phyloP scores from a whole-genome alignment of 306 rosid species.

The Quercus dentata region DNA sequence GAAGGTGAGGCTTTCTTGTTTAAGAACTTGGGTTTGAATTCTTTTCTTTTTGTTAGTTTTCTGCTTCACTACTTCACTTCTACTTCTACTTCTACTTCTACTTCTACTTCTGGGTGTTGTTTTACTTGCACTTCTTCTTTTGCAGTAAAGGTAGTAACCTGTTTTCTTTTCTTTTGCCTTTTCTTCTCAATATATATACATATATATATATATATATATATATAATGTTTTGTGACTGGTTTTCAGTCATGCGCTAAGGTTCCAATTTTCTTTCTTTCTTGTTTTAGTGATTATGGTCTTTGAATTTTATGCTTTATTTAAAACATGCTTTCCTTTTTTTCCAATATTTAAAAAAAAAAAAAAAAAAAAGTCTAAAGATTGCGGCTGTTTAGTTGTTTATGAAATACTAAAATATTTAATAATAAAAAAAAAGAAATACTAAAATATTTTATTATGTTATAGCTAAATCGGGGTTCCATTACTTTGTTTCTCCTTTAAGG shows the following conservation, averaged over 20 bases:
- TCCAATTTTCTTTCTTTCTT: background rate
- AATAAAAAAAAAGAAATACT: no score
- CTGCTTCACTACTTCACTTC: background rate
- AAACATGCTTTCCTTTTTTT: background rate
- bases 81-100: background rate
- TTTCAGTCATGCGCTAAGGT: background rate
- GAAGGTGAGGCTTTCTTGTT: slow-evolving; percentile 2
- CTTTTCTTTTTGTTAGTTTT: slow-evolving; percentile 27
- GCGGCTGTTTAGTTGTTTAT: no score
- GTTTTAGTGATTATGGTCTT: background rate
- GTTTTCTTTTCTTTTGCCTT: background rate
- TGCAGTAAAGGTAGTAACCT: background rate
- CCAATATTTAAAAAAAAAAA: background rate
- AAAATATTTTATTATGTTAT: no score
- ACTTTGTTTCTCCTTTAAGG: no score
- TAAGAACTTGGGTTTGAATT: background rate
- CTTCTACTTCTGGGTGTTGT: slow-evolving; percentile 9
- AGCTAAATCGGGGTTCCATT: no score
- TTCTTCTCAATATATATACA: no score
- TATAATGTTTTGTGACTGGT: no score
- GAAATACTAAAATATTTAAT: no score
- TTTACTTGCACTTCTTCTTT: background rate
- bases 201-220: no score
- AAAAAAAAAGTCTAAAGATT: no score
- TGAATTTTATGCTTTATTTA: background rate